phyloP scores from a whole-genome alignment of 2,329 filamentous ascomycete genomes.

The Dothidotthia symphoricarpi region DNA sequence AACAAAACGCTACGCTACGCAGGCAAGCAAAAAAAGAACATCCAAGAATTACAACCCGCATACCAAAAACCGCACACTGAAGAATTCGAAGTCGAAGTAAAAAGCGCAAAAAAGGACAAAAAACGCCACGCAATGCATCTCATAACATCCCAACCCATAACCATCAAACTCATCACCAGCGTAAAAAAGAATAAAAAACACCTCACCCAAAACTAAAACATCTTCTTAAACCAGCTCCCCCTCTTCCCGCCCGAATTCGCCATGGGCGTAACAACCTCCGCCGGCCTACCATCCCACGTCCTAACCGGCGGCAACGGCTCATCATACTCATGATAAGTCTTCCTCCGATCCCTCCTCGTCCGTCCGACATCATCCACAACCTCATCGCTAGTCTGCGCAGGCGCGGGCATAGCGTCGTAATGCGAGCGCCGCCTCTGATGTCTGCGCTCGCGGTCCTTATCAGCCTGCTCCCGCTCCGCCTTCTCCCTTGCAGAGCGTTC shows the following conservation, averaged over 20 bases:
- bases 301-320: constrained; percentile 27
- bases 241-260: constrained; percentile 43
- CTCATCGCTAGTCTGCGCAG: constrained; percentile 17
- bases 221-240: constrained; percentile 51
- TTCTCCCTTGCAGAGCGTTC: constrained; percentile 6
- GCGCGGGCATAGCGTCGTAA: constrained; percentile 8
- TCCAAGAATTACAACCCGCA: too few relatives aligned
- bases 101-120: background rate
- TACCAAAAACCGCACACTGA: too few relatives aligned
- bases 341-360: constrained; percentile 28
- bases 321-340: constrained; percentile 29
- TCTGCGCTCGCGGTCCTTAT: constrained; percentile 9
- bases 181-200: background rate
- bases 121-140: constrained; percentile 14
- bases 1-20: too few relatives aligned
- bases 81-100: background rate
- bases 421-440: too few relatives aligned
- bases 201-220: constrained; percentile 12
- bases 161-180: background rate
- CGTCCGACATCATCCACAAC: too few relatives aligned
- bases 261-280: constrained; percentile 21
- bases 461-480: constrained; percentile 16
- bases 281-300: constrained; percentile 45
- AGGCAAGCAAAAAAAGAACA: too few relatives aligned
- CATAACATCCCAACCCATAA: constrained; percentile 11